Conservation (phyloP, 129 eudicot species). For the Arctium lappa region DNA sequence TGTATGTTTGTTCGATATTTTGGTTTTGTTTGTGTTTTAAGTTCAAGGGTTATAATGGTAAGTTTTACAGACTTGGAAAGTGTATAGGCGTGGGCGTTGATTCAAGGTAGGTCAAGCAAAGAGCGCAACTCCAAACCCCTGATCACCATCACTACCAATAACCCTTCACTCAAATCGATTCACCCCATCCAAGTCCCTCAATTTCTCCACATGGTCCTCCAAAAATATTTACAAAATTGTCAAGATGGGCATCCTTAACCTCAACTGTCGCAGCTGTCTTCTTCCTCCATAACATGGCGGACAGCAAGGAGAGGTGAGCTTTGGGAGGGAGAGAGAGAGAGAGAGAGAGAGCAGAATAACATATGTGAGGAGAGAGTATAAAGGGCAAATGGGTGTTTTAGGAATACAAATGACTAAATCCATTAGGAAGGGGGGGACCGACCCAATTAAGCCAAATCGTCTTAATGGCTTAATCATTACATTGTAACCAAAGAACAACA, state of each 20-base stretch:
- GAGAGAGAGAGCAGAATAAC: not conserved
- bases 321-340: not conserved
- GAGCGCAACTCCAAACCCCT: conserved; percentile 50
- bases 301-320: not conserved
- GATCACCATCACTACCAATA: conserved; percentile 25
- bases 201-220: conserved; percentile 76
- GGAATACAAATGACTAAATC: not conserved
- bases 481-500: no score
- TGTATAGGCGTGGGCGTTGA: conserved; percentile 17
- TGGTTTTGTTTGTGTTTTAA: not conserved
- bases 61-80: not conserved
- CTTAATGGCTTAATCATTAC: not conserved
- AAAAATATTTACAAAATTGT: conserved; percentile 65
- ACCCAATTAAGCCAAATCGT: not conserved
- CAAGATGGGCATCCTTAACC: conserved; percentile 31
- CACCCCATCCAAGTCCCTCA: conserved; percentile 50
- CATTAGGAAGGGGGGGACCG: not conserved
- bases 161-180: conserved; percentile 34
- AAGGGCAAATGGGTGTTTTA: not conserved
- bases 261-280: conserved; percentile 60
- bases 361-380: not conserved
- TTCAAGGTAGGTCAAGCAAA: conserved; percentile 65
- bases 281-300: conserved; percentile 67
- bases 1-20: not conserved
- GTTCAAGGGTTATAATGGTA: not conserved